phyloP scores from a whole-genome alignment of 805 yeast genomes.

The Scheffersomyces amazonensis region DNA sequence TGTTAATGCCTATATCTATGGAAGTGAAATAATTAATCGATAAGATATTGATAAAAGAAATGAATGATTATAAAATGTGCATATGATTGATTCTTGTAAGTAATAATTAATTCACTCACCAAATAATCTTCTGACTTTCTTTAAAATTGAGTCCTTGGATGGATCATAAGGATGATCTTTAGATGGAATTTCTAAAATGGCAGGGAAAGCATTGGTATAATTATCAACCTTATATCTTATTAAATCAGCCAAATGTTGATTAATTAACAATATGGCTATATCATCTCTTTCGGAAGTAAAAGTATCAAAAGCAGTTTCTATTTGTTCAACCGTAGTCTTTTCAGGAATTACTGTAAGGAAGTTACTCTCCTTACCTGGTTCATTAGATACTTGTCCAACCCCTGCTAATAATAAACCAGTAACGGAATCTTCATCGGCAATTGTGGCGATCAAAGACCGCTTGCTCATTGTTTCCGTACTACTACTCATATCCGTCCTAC shows the following conservation, averaged over 20 bases:
- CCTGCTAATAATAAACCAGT: slow-evolving; percentile 96
- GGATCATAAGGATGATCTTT: slow-evolving; percentile 99
- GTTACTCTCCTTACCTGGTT: slow-evolving; percentile 67
- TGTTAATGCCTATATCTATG: too few species aligned
- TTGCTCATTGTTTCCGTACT: slow-evolving; percentile 50
- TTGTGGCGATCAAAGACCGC: slow-evolving; percentile 84
- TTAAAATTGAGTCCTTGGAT: slow-evolving; percentile 92
- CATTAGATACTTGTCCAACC: slow-evolving; percentile 76
- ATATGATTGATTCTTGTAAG: too few species aligned
- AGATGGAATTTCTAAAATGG: slow-evolving; percentile 93
- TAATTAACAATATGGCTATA: slow-evolving; percentile 87
- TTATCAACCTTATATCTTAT: slow-evolving; percentile 81
- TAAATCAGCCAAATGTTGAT: slow-evolving; percentile 91
- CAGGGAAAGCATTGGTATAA: slow-evolving; percentile 91
- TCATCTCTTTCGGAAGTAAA: slow-evolving; percentile 78
- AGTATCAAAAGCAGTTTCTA: slow-evolving; percentile 69
- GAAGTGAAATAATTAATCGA: too few species aligned
- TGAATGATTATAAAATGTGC: too few species aligned
- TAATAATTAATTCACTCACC: slow-evolving; percentile 77
- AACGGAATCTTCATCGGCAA: slow-evolving; percentile 97
- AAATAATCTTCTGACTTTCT: slow-evolving; percentile 90
- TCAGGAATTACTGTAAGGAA: slow-evolving; percentile 75
- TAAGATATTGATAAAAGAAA: too few species aligned
- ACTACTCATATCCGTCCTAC: too few species aligned
- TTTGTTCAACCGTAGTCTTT: slow-evolving; percentile 72